Percentiles rank a stretch among this genome's conserved stretches.
Conservation (phyloP, 1,284 basidiomycete genomes). For the Marasmius fiardii region DNA sequence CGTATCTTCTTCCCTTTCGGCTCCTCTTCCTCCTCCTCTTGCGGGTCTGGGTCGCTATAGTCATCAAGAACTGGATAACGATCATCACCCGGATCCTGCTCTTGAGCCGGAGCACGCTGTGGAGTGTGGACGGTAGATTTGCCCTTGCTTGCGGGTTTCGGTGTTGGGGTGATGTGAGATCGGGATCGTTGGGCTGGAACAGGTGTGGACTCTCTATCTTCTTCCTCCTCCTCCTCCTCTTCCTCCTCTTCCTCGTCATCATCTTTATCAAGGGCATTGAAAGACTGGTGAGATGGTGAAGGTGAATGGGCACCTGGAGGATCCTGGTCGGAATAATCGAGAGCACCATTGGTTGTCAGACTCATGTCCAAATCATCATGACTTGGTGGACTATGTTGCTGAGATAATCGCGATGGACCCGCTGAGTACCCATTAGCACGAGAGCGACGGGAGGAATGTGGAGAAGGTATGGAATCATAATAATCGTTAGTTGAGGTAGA, state of each 20-base stretch:
- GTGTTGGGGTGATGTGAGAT: background rate
- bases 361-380: slow-evolving; percentile 23
- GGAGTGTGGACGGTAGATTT: background rate
- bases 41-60: slow-evolving; percentile 23
- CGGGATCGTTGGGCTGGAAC: slow-evolving; percentile 15
- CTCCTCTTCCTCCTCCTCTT: slow-evolving; percentile 20
- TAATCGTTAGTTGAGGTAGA: slow-evolving; percentile 59
- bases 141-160: background rate
- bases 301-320: slow-evolving; percentile 8
- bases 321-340: slow-evolving; percentile 24
- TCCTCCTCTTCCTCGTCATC: slow-evolving; percentile 39
- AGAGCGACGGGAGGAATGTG: slow-evolving; percentile 37
- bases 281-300: slow-evolving; percentile 38
- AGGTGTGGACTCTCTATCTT: slow-evolving; percentile 22
- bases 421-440: slow-evolving; percentile 31
- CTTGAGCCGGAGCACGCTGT: slow-evolving; percentile 27
- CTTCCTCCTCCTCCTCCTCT: slow-evolving; percentile 29
- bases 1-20: slow-evolving; percentile 15
- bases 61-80: slow-evolving; percentile 47
- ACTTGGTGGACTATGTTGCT: slow-evolving; percentile 33
- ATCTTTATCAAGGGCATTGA: slow-evolving; percentile 44
- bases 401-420: slow-evolving; percentile 42
- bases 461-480: slow-evolving; percentile 61
- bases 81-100: slow-evolving; percentile 47
- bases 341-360: slow-evolving; percentile 32